Evolutionary conservation across 1,284 basidiomycete species (phyloP), one percentile per base, ranked within the genome.

Genomic region (Hymenochaete sp.): DNA sequence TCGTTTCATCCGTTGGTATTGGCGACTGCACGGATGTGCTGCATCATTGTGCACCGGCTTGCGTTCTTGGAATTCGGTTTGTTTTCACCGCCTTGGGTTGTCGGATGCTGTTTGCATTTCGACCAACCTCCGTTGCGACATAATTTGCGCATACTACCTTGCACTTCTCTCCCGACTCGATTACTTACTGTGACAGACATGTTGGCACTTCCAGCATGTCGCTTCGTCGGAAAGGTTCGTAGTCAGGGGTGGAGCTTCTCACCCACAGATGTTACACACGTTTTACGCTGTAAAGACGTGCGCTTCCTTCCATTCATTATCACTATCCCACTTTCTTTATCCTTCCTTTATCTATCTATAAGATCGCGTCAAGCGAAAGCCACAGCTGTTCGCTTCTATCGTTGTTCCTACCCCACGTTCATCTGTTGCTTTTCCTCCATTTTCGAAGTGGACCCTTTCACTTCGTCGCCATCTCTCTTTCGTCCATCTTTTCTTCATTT

Each of bases 401-500:
- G 22, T 38, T 37, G 29, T 38, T 29, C 39, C 32, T 8, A 38
- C 14, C 13, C 18, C 31, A 18, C 33, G 32, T 31, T 11, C 24
- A 25, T 36, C 32, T 25, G 27, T 46, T 46, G 46, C 54, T 39
- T 50, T 41, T 47, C 55, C 47, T 52, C 47, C 50, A 50, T 51
- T 47, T 28, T 47, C 29, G 16, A 24, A 26, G 51, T 42, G 45
- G 44, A 28, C 45, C 56, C 49, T 35, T 35, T 6, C 21, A 5
- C 21, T 19, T 5, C 42, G 36, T 55, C 47, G 49, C 51, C 54
- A 43, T 56, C 48, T 52, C 44, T 49, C 40, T 51, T 41, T 52
- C 52, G 53, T 54, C 53, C 58, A 51, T 52, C 52, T 56, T 53
- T 52, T 49, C 55, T 53, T 55, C 41, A 51, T 51, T 49, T 44